These are phyloP conservation scores for Funneliformis caledonium DNA, from an alignment of 371 early-diverging fungal species.

Conservation along the genomic window DNA sequence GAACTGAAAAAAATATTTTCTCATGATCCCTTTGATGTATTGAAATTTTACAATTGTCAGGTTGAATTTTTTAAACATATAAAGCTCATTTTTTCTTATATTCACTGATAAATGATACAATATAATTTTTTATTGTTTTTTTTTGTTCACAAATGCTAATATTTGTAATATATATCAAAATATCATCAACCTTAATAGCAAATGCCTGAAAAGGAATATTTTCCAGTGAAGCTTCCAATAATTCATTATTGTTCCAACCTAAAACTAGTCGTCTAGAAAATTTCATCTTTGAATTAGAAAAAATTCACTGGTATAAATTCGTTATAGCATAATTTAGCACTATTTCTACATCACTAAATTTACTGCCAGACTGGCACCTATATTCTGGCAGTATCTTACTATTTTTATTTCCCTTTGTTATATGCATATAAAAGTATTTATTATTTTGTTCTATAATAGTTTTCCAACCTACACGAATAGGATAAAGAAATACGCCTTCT, in stretches of 20 bases:
- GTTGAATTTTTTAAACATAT: background rate
- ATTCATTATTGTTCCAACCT: background rate
- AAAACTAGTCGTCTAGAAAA: background rate
- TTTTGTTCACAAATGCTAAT: background rate
- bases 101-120: background rate
- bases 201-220: background rate
- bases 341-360: background rate
- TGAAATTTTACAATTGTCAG: background rate
- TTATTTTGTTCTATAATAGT: background rate
- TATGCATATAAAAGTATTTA: background rate
- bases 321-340: background rate
- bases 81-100: background rate
- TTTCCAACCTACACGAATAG: background rate
- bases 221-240: background rate
- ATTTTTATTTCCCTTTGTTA: background rate
- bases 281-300: background rate
- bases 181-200: background rate
- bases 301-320: background rate
- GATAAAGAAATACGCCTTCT: background rate
- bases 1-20: background rate
- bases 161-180: conserved; percentile 1
- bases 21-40: background rate
- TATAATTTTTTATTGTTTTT: background rate
- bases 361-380: background rate
- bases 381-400: conserved; percentile 5